These are phyloP conservation scores for Terfezia claveryi DNA, from an alignment of 495 filamentous ascomycete genomes.

Conservation along the genomic window DNA sequence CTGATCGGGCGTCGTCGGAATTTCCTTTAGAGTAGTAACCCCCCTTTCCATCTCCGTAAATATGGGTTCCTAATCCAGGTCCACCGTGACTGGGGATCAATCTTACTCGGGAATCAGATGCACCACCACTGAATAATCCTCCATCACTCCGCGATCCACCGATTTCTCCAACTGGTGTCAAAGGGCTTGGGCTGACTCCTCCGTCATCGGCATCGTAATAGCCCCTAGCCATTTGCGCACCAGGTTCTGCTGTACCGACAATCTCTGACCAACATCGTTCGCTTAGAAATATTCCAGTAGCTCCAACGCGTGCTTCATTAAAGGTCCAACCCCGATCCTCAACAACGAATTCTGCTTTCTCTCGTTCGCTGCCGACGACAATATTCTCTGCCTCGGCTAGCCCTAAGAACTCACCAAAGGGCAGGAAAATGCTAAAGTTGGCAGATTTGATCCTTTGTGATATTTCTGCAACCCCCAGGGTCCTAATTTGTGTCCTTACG, in stretches of 20 bases:
- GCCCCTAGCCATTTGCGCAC: slow-evolving; percentile 21
- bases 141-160: slow-evolving; percentile 6
- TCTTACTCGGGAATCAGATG: slow-evolving; percentile 21
- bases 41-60: slow-evolving; percentile 23
- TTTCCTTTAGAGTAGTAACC: slow-evolving; percentile 57
- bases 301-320: slow-evolving; percentile 77
- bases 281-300: slow-evolving; percentile 85
- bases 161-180: slow-evolving; percentile 18
- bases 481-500: slow-evolving; percentile 81
- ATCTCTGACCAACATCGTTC: slow-evolving; percentile 88
- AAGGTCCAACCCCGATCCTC: slow-evolving; percentile 76
- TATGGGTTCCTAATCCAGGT: slow-evolving; percentile 16
- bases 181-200: slow-evolving; percentile 14
- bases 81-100: slow-evolving; percentile 25
- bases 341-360: slow-evolving; percentile 74
- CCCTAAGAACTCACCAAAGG: slow-evolving; percentile 87
- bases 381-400: slow-evolving; percentile 60
- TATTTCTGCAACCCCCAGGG: slow-evolving; percentile 90
- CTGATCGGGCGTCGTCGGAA: slow-evolving; percentile 68
- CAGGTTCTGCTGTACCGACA: slow-evolving; percentile 47
- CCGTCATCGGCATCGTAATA: slow-evolving; percentile 27
- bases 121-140: slow-evolving; percentile 20
- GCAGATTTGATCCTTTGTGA: slow-evolving; percentile 77
- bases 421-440: slow-evolving; percentile 87
- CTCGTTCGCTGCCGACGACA: slow-evolving; percentile 74